Evolutionary conservation across 169 alveolate genomes (phyloP), one percentile per base, ranked within the genome.

Genomic region (Cardiosporidium cionae): DNA sequence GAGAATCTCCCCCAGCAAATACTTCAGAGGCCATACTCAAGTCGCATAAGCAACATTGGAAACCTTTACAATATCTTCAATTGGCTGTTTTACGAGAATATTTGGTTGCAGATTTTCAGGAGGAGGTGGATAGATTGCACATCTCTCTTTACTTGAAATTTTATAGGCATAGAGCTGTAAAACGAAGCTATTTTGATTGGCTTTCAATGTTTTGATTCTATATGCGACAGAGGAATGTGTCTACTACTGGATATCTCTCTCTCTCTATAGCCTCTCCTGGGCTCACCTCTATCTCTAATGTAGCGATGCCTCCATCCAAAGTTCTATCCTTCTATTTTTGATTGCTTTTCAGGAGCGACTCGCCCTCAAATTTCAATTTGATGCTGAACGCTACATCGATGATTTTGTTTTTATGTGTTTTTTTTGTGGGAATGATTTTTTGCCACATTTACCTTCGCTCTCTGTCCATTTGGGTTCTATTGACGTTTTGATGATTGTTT

Each of bases 401-500:
- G 99, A 96, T 84, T 93, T 96, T 79, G 94, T 95, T 2, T 93
- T 95, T 70, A 86, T 96, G 78, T 95, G 98, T 37, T 64, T 78
- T 34, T 64, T 71, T 3, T 34, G 96, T 52, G 99, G 99, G 33
- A 96, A 96, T 83, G 99, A 96, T 78, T 96, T 96, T 78, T 81
- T 96, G 37, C 99, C 99, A 0, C 95, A 94, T 72, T 82, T 96
- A 65, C 98, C 97, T 28, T 90, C 95, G 35, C 89, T 95, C 23
- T 91, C 22, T 97, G 91, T 33, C 91, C 94, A 75, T 76, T 92
- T 77, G 90, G 78, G 78, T 31, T 62, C 71, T 70, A 70, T 70
- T 29, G 78, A 70, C 32, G 52, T 44, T 3, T 70, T 70, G 31
- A 44, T 70, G n/a, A n/a, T n/a, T n/a, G n/a, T n/a, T n/a, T n/a